Base-by-base conservation (phyloP, 2,329 filamentous ascomycete species). In the Pseudogymnoascus destructans region DNA sequence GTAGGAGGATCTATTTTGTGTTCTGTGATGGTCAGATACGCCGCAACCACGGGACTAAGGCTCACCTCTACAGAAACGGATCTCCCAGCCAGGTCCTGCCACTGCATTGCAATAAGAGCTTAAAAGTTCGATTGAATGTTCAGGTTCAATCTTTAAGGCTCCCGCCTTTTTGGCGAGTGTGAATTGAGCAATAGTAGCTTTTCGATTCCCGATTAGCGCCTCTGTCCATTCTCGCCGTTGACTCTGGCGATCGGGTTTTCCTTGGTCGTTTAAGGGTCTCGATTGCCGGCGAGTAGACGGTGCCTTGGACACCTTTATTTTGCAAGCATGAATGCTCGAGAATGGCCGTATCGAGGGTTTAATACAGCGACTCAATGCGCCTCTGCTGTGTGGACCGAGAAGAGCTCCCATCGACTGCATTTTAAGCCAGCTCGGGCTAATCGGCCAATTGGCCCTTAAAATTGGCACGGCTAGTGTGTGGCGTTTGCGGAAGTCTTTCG, bases 111-210 rank as follows among this genome's bases (percentile, higher is more conserved):
- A 38, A 36, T 65, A 66, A 46, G 55, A 35, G 23, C 60, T 60
- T 3, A 69, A 58, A 35, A 69, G 64, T n/a, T 64, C 61, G 15
- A 66, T 30, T 5, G 63, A 65, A 38, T 59, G 57, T 11, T 63
- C 59, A 1, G 66, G 62, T 7, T 64, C 59, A 10, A 69, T 54
- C 7, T 57, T 52, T 19, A 69, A 57, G 32, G 57, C 63, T 17
- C 66, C 66, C n/a, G 19, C 32, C 21, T 56, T 56, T 38, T 56
- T 56, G 54, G 54, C 54, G 21, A 35, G 17, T n/a, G 6, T 9
- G 32, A 56, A 38, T 23, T 35, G 32, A 9, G 54, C 54, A 19
- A 30, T 52, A 30, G 46, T 52, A 19, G 46, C 46, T 30, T 52
- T 52, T 10, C 23, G 46, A 30, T 30, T 30, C 25, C 23, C 25